Evolutionary conservation across 177 flowering plant species (phyloP), one percentile per base, ranked within the genome.

Genomic region (Viscum album): DNA sequence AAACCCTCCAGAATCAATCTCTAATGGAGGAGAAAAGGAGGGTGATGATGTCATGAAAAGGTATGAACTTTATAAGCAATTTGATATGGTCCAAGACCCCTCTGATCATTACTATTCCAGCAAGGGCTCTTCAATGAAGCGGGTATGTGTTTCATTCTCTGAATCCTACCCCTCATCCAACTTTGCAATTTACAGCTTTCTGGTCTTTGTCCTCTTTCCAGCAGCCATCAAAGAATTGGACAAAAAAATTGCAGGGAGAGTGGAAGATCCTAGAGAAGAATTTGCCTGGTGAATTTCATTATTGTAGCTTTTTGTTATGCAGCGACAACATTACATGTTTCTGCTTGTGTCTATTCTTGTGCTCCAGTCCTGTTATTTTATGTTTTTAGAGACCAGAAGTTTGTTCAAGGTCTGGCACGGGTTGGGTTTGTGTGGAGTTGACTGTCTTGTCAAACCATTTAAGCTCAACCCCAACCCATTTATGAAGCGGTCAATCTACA

Each of bases 211-310:
- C 29, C 35, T 13, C 33, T 34, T 71, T 74, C 59, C 64, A 76
- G 35, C 77, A 87, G 93, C 79, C 84, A 39, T 29, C 84, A 60
- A 85, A 71, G 73, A 69, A 58, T 60, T 91, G 91, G 97, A 74
- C 82, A 34, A 91, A 88, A 79, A 82, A 72, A 77, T 80, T 91
- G 63, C 97, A 93, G 78, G 88, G 87, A 24, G 96, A 93, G 71
- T 93, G 98, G 98, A 88, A 70, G 81, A 88, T 85, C 64, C 76
- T 93, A 70, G 85, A 93, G 81, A 88, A 84, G 35, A 84, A 85
- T 80, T 82, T 93, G 77, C 96, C 98, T 35, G 97, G 98, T 86
- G 66, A 52, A 37, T 37, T 37, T 37, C 13, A 13, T 37, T 6
- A 65, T 67, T 68, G 10, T 65, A 4, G 32, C 62, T 37, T 31